phyloP scores from a whole-genome alignment of 78 protist species.

The Polysphondylium violaceum region DNA sequence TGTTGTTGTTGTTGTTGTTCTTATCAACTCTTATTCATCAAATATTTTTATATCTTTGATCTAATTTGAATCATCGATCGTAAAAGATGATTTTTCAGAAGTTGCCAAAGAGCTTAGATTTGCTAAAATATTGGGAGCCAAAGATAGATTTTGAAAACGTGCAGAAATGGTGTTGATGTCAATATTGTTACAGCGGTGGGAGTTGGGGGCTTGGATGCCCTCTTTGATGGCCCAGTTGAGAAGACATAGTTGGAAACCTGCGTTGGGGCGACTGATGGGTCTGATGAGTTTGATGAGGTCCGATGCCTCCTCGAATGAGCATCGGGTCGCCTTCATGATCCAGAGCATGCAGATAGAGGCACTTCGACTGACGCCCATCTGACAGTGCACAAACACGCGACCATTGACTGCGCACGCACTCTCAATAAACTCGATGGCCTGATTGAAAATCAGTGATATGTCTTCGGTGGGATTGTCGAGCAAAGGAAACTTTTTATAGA shows the following conservation, averaged over 20 bases:
- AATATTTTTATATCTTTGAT: too few species aligned
- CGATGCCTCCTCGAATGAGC: constrained; percentile 37
- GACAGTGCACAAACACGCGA: constrained; percentile 49
- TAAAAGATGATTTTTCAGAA: too few species aligned
- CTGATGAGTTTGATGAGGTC: constrained; percentile 4
- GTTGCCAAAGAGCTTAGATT: not conserved
- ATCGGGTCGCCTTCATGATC: constrained; percentile 32
- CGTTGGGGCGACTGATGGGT: constrained; percentile 57
- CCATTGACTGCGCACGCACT: constrained; percentile 6
- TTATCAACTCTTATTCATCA: too few species aligned
- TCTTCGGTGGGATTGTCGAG: constrained; percentile 28
- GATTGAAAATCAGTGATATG: constrained; percentile 14
- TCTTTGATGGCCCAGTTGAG: constrained; percentile 66
- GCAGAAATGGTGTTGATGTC: not conserved
- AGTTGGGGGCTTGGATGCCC: constrained; percentile 55
- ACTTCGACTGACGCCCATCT: constrained; percentile 66
- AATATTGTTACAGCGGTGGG: constrained; percentile 8
- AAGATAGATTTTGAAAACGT: not conserved
- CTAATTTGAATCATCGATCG: too few species aligned
- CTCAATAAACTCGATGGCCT: constrained; percentile 50
- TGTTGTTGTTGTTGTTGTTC: not conserved
- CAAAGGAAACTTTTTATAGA: constrained; percentile 47
- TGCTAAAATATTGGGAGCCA: not conserved
- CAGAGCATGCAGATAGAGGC: constrained; percentile 56
- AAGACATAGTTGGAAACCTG: constrained; percentile 40